Evolutionary conservation across 352 stramenopile genomes (phyloP).

Genomic region (Phytophthora pisi): DNA sequence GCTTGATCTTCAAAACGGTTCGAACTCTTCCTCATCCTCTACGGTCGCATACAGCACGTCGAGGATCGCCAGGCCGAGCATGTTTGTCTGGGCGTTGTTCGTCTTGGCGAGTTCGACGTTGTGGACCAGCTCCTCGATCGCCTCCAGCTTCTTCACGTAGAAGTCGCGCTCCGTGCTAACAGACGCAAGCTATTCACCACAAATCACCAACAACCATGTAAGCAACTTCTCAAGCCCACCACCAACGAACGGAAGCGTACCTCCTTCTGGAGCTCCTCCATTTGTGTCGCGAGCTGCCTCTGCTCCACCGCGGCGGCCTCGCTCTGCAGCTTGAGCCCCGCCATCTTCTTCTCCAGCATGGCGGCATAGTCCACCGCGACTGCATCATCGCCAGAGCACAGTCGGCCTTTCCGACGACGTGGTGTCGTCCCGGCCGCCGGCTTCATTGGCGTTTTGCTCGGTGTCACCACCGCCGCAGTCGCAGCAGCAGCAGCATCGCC

Average conservation of each 20-base stretch:
- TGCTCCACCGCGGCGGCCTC: conserved; percentile 5
- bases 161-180: conserved; percentile 95
- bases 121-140: conserved; percentile 95
- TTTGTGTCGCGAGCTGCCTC: neutral
- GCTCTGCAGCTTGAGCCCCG: conserved; percentile 11
- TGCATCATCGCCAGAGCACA: neutral
- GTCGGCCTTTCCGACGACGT: conserved; percentile 2
- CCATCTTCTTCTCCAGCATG: conserved; percentile 14
- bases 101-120: conserved; percentile 48
- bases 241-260: neutral
- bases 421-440: neutral
- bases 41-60: conserved; percentile 80
- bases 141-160: conserved; percentile 98
- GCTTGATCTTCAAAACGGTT: conserved; percentile 11
- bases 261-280: neutral
- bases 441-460: conserved; percentile 1
- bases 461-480: neutral
- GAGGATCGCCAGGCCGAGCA: conserved; percentile 62
- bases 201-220: conserved; percentile 2
- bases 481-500: conserved; percentile 8
- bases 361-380: neutral
- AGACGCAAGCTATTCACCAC: conserved; percentile 54
- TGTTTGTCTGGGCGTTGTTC: conserved; percentile 32
- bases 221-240: neutral
- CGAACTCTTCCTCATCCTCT: conserved; percentile 37